Percentiles rank a stretch among this genome's conserved stretches.
These are phyloP conservation scores for Coemansia sp. DNA, from an alignment of 192 early-diverging fungal species.

Conservation along the genomic window DNA sequence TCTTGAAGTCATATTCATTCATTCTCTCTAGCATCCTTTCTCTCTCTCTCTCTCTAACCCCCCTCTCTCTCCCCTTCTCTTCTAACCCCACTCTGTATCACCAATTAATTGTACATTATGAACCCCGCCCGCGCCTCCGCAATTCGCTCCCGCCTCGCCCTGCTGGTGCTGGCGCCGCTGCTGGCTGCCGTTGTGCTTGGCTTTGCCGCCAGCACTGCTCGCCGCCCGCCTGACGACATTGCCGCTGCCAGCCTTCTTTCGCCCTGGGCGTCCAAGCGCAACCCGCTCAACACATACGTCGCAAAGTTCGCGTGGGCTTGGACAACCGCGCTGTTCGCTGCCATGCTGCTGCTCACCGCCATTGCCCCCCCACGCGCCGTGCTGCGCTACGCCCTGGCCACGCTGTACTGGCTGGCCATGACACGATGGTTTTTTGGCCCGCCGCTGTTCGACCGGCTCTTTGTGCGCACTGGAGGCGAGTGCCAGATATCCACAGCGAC, in stretches of 20 bases:
- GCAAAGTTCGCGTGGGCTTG: constrained; percentile 90
- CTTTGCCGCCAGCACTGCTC: constrained; percentile 8
- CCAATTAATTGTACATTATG: not conserved
- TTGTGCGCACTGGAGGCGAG: constrained; percentile 67
- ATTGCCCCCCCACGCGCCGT: constrained; percentile 14
- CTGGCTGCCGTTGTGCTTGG: constrained; percentile 35
- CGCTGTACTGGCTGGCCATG: constrained; percentile 81
- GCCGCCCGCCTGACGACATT: not conserved
- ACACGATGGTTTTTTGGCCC: constrained; percentile 88
- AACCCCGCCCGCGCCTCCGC: not conserved
- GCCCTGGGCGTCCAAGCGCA: constrained; percentile 68
- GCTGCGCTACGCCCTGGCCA: constrained; percentile 63
- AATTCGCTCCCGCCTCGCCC: constrained; percentile 16
- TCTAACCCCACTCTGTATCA: not conserved
- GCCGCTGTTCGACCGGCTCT: constrained; percentile 77
- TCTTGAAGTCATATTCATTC: too few species aligned
- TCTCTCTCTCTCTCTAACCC: too few species aligned
- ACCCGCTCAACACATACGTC: constrained; percentile 75
- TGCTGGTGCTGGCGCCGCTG: constrained; percentile 31
- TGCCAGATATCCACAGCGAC: constrained; percentile 39
- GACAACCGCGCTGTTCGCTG: constrained; percentile 68
- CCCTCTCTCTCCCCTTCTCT: too few species aligned
- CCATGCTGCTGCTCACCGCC: constrained; percentile 54
- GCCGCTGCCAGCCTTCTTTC: constrained; percentile 12
- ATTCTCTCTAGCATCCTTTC: too few species aligned